Conservation (phyloP, 257 asterid genomes). For the Salvia miltiorrhiza region DNA sequence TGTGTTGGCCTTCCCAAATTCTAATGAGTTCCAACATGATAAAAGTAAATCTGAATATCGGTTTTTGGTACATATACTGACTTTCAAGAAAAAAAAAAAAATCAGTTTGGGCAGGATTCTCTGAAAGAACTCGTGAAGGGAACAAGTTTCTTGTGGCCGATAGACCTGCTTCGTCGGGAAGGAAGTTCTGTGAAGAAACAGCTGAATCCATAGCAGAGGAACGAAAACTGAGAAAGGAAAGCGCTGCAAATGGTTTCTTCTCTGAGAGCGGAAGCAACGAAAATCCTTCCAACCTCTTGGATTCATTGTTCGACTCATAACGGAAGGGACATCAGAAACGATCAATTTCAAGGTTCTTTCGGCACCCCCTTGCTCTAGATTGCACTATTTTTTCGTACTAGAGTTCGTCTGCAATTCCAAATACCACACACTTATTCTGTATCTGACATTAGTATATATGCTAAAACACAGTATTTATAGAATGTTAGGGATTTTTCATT, state of each 20-base stretch:
- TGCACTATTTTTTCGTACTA: neutral
- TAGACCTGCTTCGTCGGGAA: constrained; percentile 49
- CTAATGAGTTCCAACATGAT: neutral
- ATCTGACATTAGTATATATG: neutral
- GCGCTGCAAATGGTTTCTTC: constrained; percentile 53
- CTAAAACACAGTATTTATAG: no score
- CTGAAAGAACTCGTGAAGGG: constrained; percentile 94
- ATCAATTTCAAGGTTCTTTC: neutral
- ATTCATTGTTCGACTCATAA: constrained; percentile 59
- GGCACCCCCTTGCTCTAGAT: neutral
- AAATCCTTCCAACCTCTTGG: constrained; percentile 64
- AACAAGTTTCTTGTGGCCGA: constrained; percentile 85
- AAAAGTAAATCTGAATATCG: neutral
- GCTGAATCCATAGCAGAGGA: constrained; percentile 76
- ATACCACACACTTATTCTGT: neutral
- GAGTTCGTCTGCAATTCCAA: neutral
- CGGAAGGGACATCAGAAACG: neutral
- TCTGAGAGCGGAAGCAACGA: constrained; percentile 46
- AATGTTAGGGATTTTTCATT: no score
- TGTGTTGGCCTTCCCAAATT: neutral
- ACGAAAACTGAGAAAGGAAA: constrained; percentile 68
- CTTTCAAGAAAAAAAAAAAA: neutral
- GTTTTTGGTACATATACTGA: neutral
- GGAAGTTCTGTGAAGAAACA: constrained; percentile 56
- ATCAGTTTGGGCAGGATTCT: constrained; percentile 98